These are phyloP conservation scores for Candida buenavistaensis DNA, from an alignment of 1,139 yeast species.

Conservation along the genomic window DNA sequence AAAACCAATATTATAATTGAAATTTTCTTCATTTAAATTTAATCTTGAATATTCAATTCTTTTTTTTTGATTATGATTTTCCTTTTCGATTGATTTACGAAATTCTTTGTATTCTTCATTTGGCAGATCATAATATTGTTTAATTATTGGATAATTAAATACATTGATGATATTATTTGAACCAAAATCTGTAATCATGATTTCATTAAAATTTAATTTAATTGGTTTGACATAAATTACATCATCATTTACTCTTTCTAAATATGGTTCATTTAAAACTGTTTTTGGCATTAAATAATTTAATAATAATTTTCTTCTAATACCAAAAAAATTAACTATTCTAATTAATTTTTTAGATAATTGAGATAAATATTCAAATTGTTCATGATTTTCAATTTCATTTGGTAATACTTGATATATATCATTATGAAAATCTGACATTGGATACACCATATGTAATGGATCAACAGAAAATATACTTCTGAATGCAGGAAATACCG, in stretches of 20 bases:
- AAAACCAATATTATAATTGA: conserved; percentile 23
- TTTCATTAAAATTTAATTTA: conserved; percentile 26
- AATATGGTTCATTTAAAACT: conserved; percentile 20
- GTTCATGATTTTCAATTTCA: conserved; percentile 18
- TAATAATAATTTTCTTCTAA: conserved; percentile 25
- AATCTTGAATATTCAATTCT: conserved; percentile 13
- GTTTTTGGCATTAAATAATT: conserved; percentile 21
- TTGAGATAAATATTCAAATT: conserved; percentile 19
- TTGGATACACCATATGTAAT: conserved; percentile 31
- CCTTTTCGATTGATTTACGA: conserved; percentile 12
- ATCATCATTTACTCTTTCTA: conserved; percentile 12
- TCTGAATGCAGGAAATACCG: conserved; percentile 36
- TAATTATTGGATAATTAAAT: conserved; percentile 26
- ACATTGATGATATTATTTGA: conserved; percentile 18
- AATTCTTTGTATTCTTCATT: conserved; percentile 7
- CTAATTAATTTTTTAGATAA: conserved; percentile 24
- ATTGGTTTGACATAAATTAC: conserved; percentile 21
- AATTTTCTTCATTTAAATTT: conserved; percentile 10
- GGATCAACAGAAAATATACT: conserved; percentile 38
- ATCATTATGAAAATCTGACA: conserved; percentile 28
- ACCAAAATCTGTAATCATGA: conserved; percentile 21
- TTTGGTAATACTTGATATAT: conserved; percentile 21
- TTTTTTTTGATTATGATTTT: conserved; percentile 14
- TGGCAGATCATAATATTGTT: conserved; percentile 5
- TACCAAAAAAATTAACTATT: conserved; percentile 30